Conservation (phyloP, 2,329 filamentous ascomycete species). For the Paecilomyces niveus region DNA sequence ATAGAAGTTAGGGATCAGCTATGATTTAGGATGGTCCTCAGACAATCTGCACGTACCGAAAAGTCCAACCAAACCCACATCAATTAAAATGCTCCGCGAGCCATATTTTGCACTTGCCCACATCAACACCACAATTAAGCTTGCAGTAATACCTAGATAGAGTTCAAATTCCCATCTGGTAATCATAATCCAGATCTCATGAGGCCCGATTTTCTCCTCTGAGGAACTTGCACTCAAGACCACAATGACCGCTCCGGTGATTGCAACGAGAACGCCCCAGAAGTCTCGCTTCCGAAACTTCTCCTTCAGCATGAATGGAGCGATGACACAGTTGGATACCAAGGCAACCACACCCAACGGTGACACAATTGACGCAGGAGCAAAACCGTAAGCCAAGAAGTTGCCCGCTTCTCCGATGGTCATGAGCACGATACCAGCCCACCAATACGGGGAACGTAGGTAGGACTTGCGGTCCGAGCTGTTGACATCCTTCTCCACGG, state of each 20-base stretch:
- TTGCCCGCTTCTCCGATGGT: slow-evolving; percentile 90
- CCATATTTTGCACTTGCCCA: slow-evolving; percentile 78
- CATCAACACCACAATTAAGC: slow-evolving; percentile 69
- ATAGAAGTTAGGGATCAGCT: slow-evolving; percentile 9
- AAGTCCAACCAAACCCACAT: slow-evolving; percentile 84
- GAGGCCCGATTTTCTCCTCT: slow-evolving; percentile 83
- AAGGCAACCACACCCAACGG: slow-evolving; percentile 94
- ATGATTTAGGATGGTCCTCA: neutral
- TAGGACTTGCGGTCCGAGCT: slow-evolving; percentile 59
- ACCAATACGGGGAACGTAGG: slow-evolving; percentile 90
- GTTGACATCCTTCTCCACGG: slow-evolving; percentile 30
- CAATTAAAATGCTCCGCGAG: slow-evolving; percentile 79
- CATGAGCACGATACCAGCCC: slow-evolving; percentile 88
- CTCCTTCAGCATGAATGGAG: slow-evolving; percentile 89
- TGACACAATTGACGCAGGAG: slow-evolving; percentile 93
- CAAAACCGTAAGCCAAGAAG: slow-evolving; percentile 95
- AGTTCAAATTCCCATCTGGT: slow-evolving; percentile 83
- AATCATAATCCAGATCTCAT: slow-evolving; percentile 85
- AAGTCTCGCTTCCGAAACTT: slow-evolving; percentile 77
- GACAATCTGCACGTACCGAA: slow-evolving; percentile 59
- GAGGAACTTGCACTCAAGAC: slow-evolving; percentile 84
- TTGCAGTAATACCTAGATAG: slow-evolving; percentile 71
- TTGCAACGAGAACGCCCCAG: slow-evolving; percentile 78
- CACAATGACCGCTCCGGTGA: slow-evolving; percentile 82
- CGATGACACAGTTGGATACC: slow-evolving; percentile 94